These are phyloP conservation scores for Rhizopogon vinicolor DNA, from an alignment of 768 basidiomycete genomes.

Conservation along the genomic window DNA sequence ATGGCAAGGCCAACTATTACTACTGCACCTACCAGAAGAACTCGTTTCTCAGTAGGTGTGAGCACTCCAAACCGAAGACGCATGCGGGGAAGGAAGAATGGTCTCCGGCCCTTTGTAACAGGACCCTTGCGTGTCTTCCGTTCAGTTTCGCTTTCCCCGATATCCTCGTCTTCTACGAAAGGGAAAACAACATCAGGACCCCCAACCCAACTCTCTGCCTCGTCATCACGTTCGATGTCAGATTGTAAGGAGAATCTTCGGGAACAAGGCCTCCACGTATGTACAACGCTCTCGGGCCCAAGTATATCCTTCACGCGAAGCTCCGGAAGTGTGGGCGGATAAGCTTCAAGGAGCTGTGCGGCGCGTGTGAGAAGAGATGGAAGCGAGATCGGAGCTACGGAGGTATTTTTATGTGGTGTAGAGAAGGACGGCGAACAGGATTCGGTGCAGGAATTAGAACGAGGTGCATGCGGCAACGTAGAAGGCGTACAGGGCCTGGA, in stretches of 20 bases:
- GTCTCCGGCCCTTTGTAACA: slow-evolving; percentile 1
- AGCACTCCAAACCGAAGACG: slow-evolving; percentile 19
- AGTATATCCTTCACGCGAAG: slow-evolving; percentile 56
- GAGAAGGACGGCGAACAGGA: slow-evolving; percentile 5
- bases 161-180: slow-evolving; percentile 22
- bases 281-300: slow-evolving; percentile 74
- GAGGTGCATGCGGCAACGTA: background rate
- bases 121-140: slow-evolving; percentile 12
- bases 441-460: background rate
- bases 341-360: slow-evolving; percentile 52
- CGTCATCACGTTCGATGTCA: slow-evolving; percentile 34
- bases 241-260: background rate
- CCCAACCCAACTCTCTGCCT: slow-evolving; percentile 57
- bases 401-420: slow-evolving; percentile 3
- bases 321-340: slow-evolving; percentile 56
- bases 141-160: slow-evolving; percentile 30
- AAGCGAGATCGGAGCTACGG: slow-evolving; percentile 32
- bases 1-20: slow-evolving; percentile 68
- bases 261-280: slow-evolving; percentile 60
- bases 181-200: slow-evolving; percentile 54
- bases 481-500: background rate
- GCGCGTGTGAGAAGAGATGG: slow-evolving; percentile 49
- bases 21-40: slow-evolving; percentile 59
- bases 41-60: slow-evolving; percentile 21
- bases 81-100: slow-evolving; percentile 2